Evolutionary conservation across 257 asterid species (phyloP), one percentile per base, ranked within the genome.

Genomic region (Nicotiana undulata): DNA sequence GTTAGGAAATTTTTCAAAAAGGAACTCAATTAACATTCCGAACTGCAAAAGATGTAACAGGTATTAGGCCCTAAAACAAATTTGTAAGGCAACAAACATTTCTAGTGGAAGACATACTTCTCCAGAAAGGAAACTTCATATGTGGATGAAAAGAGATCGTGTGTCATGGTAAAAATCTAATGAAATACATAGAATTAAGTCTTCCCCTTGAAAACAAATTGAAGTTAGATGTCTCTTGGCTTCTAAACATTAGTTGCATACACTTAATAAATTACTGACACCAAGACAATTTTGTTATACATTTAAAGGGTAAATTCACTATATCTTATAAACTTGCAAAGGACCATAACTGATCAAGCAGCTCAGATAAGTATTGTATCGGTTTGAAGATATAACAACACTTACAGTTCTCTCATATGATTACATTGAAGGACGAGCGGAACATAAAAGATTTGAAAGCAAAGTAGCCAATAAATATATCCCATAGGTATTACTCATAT

Each of bases 1-100:
- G 44, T 83, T 77, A 3, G 97, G 97, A 81, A 85, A 83, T 81
- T 81, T 85, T 76, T 95, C 99, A 79, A 91, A 95, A 13, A 95
- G 91, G 84, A 79, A 88, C 77, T 93, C 98, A 17, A 95, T 95
- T 44, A 95, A 86, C 99, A 93, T 95, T 20, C 98, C 98, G 63
- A 95, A 95, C 99, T 95, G 95, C 86, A 87, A 84, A 56, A 63
- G 63, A 84, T 24, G 56, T 85, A 20, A 66, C 78, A 0, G 51
- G 40, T 49, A 49, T 49, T 56, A 40, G 77, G 7, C 58, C 58
- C 59, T 44, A 20, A 13, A 22, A 44, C 59, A 70, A 68, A 68
- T 68, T 6, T 8, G 31, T 44, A 72, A 6, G 61, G 78, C 26
- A 16, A 74, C 61, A 49, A 74, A 46, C 61, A 24, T 15, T 29